Evolutionary conservation across 352 stramenopile species (phyloP), one percentile per base, ranked within the genome.

Genomic region (Pelagophyceae sp.): DNA sequence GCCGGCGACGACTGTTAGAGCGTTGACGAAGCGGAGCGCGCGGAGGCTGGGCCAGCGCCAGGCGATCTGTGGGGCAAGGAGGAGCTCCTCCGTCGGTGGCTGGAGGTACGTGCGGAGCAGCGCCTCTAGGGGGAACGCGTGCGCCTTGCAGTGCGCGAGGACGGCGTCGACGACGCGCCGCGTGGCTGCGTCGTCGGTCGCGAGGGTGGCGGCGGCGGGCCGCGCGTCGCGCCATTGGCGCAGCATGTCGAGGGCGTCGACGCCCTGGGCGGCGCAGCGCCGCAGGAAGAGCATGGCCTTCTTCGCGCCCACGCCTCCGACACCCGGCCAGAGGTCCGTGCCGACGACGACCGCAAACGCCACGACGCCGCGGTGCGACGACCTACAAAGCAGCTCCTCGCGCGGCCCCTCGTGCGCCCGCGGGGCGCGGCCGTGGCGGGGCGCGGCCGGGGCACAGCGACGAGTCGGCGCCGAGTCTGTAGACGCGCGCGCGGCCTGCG

Each of bases 1-100:
- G 67, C 67, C 67, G 67, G 51, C 11, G 67, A 74, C 33, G 67
- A 33, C 51, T 11, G 20, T 3, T 23, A 1, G 17, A 23, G 67
- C 67, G 67, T 74, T 74, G 17, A n/a, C 67, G 67, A 31, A 74
- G 5, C 17, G 5, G 67, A 74, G 67, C 35, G 67, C 67, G 15
- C 58, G 11, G 33, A 31, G 19, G 35, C 15, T 35, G 17, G 67
- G 67, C 33, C n/a, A 20, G 3, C 67, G 67, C 67, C 67, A 74
- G n/a, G n/a, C n/a, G n/a, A n/a, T n/a, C n/a, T n/a, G n/a, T n/a
- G n/a, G n/a, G 15, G 3, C 29, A 31, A 71, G 15, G n/a, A 29
- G 3, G 29, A 71, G 29, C 67, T 51, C 35, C 5, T 2, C 5
- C 1, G 2, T 25, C 29, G 2, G 2, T 0, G 33, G 35, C 15